Conservation (phyloP, 176 grass and related monocot species). For the Leersia perrieri region DNA sequence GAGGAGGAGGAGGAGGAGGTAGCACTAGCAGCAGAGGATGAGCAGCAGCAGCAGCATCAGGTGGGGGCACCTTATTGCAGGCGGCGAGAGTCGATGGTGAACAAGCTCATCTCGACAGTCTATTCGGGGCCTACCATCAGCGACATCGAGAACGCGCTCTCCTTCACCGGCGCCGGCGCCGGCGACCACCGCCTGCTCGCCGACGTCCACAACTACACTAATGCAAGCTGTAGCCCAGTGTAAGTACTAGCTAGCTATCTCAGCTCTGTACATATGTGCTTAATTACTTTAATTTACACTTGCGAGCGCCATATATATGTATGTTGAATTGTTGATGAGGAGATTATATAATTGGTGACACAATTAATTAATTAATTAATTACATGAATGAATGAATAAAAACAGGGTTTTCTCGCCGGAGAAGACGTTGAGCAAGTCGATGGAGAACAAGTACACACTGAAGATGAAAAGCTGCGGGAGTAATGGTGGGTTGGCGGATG, state of each 20-base stretch:
- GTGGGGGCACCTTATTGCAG: background rate
- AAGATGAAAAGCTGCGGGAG: constrained; percentile 67
- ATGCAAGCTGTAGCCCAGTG: constrained; percentile 38
- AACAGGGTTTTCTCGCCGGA: constrained; percentile 65
- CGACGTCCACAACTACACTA: constrained; percentile 12
- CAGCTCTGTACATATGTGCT: background rate
- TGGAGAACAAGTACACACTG: constrained; percentile 88
- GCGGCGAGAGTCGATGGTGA: constrained; percentile 58
- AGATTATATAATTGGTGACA: background rate
- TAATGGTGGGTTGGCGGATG: constrained; percentile 56
- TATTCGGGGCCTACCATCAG: constrained; percentile 88
- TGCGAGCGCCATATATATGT: background rate
- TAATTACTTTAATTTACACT: background rate
- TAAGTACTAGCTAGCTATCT: background rate
- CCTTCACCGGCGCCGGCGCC: constrained; percentile 32
- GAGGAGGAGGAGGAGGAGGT: background rate
- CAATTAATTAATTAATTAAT: background rate
- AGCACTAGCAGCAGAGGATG: background rate
- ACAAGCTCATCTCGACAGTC: constrained; percentile 89
- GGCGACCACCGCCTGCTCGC: constrained; percentile 1
- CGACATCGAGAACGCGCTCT: constrained; percentile 83
- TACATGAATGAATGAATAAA: background rate
- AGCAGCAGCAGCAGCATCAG: background rate
- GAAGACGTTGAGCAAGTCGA: constrained; percentile 62
- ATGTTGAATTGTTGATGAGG: background rate